Conservation (phyloP, 2,329 filamentous ascomycete genomes). For the Fusarium solani-melongenae region DNA sequence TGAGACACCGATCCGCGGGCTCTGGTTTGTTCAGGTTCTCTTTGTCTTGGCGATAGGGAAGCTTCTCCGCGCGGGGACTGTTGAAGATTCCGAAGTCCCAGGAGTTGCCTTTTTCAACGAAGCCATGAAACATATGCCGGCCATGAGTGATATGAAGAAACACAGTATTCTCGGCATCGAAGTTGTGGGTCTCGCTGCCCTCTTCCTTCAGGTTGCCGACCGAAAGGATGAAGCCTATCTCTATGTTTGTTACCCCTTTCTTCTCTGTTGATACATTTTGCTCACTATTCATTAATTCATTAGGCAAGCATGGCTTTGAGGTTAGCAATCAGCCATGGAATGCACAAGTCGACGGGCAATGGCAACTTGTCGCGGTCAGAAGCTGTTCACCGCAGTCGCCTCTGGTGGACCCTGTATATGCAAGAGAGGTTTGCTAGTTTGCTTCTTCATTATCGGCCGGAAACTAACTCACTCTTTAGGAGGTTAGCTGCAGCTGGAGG, state of each 20-base stretch:
- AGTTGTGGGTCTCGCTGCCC: slow-evolving; percentile 18
- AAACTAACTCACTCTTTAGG: slow-evolving; percentile 2
- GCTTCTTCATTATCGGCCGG: background rate
- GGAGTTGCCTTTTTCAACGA: slow-evolving; percentile 28
- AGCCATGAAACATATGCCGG: slow-evolving; percentile 20
- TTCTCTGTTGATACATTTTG: background rate
- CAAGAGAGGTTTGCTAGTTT: slow-evolving; percentile 12
- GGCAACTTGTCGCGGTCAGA: slow-evolving; percentile 19
- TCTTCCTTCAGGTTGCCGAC: slow-evolving; percentile 28
- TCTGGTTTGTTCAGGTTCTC: slow-evolving; percentile 28
- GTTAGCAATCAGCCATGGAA: slow-evolving; percentile 6
- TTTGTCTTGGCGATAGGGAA: slow-evolving; percentile 21
- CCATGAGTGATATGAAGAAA: slow-evolving; percentile 15
- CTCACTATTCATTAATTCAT: background rate
- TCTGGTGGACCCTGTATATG: slow-evolving; percentile 32
- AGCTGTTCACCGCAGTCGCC: slow-evolving; percentile 19
- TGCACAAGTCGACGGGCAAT: slow-evolving; percentile 1
- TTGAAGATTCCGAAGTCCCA: slow-evolving; percentile 14
- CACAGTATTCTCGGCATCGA: slow-evolving; percentile 21
- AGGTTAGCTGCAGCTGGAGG: slow-evolving; percentile 28
- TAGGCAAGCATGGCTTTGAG: slow-evolving; percentile 28
- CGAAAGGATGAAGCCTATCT: slow-evolving; percentile 30
- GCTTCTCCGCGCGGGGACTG: slow-evolving; percentile 16
- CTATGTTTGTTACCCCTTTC: slow-evolving; percentile 10
- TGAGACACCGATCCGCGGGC: background rate